Evolutionary conservation across 1,284 basidiomycete species (phyloP), one percentile per base, ranked within the genome.

Genomic region (Ustilago trichophora): DNA sequence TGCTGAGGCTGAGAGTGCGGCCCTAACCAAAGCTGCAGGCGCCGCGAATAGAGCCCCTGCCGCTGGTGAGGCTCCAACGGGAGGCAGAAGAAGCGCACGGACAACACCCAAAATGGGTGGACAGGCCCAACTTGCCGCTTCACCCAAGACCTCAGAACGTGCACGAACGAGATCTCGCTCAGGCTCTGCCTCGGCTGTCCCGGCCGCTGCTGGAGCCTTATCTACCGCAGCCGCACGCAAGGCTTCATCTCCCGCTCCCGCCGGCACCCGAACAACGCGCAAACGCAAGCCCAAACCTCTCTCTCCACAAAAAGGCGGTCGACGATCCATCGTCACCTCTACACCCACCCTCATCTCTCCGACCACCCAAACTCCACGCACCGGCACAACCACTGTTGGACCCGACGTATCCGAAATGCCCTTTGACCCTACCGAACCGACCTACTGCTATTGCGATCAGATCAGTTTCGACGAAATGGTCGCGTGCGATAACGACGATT

Each of bases 401-500:
- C 62, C 62, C 0, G 62, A 65, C 27, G 45, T 37, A 0, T 50
- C 50, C 9, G 70, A 73, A 19, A 75, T 79, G 66, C 75, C 80
- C 6, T 66, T 78, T 29, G 73, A 72, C 43, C 83, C 83, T 1
- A 84, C 83, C 63, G 85, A 85, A 69, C 85, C 84, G 26, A 80
- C 77, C 22, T 85, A 85, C 71, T 85, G 85, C 71, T 84, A 84
- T 73, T 85, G 85, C 72, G 73, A 84, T 43, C 75, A 83, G 34
- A 83, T 84, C 18, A 84, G 83, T 3, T 83, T 81, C 41, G 85
- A 84, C 38, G 72, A 83, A 46, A 77, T 75, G 79, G 72, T 81
- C 29, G 73, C 58, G 10, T 71, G 71, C 51, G 80, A 85, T 75
- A 85, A 85, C 73, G 83, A 84, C 18, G 84, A 85, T 46, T 85